These are phyloP conservation scores for Aspergillus versicolor DNA, from an alignment of 2,329 filamentous ascomycete species.

Conservation along the genomic window DNA sequence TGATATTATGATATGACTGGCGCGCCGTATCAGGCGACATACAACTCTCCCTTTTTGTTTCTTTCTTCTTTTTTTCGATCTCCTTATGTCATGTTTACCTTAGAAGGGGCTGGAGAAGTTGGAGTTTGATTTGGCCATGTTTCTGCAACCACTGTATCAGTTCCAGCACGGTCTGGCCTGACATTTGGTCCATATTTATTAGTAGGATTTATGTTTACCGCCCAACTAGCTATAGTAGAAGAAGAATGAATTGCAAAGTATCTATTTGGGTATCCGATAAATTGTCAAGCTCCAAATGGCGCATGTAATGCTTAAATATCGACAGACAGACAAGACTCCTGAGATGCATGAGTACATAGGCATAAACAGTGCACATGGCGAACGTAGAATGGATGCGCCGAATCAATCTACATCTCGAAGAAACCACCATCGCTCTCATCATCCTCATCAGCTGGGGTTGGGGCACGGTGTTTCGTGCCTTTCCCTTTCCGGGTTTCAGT, in stretches of 20 bases:
- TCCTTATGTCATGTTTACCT: slow-evolving; percentile 2
- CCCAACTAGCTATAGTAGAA: slow-evolving; percentile 3
- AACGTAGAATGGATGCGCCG: not conserved
- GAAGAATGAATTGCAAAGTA: slow-evolving; percentile 6
- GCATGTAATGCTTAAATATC: slow-evolving; percentile 2
- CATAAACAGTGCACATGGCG: not conserved
- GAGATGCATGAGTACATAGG: slow-evolving; percentile 15
- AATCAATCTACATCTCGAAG: slow-evolving; percentile 33
- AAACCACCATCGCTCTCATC: slow-evolving; percentile 43
- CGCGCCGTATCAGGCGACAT: not conserved
- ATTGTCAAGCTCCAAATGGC: not conserved
- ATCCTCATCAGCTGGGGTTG: slow-evolving; percentile 12
- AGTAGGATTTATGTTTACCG: not conserved
- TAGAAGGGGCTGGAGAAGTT: slow-evolving; percentile 16
- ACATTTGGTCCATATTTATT: not conserved
- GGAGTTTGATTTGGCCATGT: slow-evolving; percentile 13
- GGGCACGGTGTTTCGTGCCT: slow-evolving; percentile 2
- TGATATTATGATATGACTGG: not conserved
- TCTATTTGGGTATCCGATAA: slow-evolving; percentile 20
- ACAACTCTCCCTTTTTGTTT: not conserved
- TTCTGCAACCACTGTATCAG: no score
- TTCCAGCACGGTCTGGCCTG: slow-evolving; percentile 2
- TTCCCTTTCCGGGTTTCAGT: slow-evolving; percentile 6
- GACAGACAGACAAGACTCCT: slow-evolving; percentile 14
- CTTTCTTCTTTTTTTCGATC: not conserved